Evolutionary conservation across 495 filamentous ascomycete species (phyloP).

Genomic region (Ramalina intermedia): DNA sequence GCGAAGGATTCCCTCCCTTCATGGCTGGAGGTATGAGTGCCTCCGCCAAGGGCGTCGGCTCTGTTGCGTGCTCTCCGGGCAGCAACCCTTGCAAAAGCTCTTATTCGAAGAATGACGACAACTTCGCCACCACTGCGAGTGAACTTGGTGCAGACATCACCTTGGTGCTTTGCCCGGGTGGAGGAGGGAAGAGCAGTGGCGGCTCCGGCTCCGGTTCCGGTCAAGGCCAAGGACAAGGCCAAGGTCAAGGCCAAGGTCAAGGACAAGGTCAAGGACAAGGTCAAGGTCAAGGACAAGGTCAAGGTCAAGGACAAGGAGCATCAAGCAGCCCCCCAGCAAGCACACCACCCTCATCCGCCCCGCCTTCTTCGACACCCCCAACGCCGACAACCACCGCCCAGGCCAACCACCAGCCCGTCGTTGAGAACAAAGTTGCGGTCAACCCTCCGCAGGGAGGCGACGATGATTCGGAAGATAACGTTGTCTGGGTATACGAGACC

Average conservation of each 20-base stretch:
- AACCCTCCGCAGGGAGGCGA: too few species aligned
- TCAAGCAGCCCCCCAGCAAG: background rate
- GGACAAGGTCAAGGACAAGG: background rate
- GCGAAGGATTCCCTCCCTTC: slow-evolving; percentile 4
- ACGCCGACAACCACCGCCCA: background rate
- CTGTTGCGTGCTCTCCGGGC: slow-evolving; percentile 3
- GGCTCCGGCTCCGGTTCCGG: background rate
- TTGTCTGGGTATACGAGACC: slow-evolving; percentile 3
- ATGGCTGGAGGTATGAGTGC: slow-evolving; percentile 6
- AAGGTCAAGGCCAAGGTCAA: background rate
- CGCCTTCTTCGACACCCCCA: background rate
- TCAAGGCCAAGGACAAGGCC: background rate
- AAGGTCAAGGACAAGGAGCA: background rate
- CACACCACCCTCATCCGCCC: background rate
- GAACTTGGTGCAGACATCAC: background rate
- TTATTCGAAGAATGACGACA: slow-evolving; percentile 8
- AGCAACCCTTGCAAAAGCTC: slow-evolving; percentile 6
- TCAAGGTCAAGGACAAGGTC: background rate
- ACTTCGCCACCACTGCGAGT: slow-evolving; percentile 6
- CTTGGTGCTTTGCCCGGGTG: slow-evolving; percentile 6
- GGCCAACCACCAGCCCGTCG: background rate
- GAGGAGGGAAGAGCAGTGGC: background rate
- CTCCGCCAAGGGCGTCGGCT: background rate
- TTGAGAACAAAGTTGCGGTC: too few species aligned
- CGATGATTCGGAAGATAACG: background rate